A percentile compares a stretch with the other conserved stretches of the same genome.
phyloP scores from a whole-genome alignment of 257 asterid species.

The Parsonsia alboflavescens region DNA sequence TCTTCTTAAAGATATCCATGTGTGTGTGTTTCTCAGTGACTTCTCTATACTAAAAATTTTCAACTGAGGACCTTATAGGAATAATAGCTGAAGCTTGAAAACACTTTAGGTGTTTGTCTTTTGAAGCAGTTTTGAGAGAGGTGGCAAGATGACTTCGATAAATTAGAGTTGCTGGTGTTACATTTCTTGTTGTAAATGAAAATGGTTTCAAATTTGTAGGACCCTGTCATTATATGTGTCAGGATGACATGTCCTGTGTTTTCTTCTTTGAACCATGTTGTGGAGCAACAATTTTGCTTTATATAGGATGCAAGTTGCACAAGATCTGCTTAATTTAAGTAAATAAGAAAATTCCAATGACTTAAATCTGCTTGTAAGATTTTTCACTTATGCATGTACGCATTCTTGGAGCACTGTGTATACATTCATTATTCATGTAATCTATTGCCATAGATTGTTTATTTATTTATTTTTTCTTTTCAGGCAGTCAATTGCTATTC shows the following conservation, averaged over 20 bases:
- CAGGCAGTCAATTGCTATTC: constrained; percentile 84
- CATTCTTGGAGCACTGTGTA: not conserved
- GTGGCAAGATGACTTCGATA: not conserved
- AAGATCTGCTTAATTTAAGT: not conserved
- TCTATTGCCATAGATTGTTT: not conserved
- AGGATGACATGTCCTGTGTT: not conserved
- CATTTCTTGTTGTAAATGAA: not conserved
- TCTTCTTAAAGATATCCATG: not conserved
- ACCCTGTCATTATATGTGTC: not conserved
- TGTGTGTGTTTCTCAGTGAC: not conserved
- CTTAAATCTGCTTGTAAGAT: not conserved
- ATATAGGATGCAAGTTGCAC: not conserved
- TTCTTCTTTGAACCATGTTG: not conserved
- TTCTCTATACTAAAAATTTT: not conserved
- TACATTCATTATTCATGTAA: not conserved
- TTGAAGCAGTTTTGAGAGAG: not conserved
- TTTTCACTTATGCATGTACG: not conserved
- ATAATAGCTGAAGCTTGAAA: not conserved
- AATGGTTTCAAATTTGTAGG: not conserved
- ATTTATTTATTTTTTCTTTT: constrained; percentile 12
- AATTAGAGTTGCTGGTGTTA: not conserved
- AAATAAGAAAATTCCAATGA: not conserved
- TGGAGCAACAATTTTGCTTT: not conserved
- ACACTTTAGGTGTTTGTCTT: not conserved
- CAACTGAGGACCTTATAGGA: not conserved